phyloP scores from a whole-genome alignment of 306 rosid genomes.

The Psophocarpus tetragonolobus region DNA sequence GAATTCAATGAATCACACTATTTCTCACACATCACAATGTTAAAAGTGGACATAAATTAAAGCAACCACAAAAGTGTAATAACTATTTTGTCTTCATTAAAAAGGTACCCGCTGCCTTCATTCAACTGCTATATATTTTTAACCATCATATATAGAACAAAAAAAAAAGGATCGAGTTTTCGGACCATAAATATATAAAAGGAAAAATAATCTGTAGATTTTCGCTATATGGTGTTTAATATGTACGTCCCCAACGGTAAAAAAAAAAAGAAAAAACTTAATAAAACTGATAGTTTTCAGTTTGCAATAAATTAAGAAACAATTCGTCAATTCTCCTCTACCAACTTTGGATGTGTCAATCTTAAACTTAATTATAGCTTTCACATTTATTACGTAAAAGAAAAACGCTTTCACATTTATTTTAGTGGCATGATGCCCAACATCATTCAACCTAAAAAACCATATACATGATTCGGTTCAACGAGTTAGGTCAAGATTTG shows the following conservation, averaged over 20 bases:
- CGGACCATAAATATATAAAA: neutral
- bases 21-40: neutral
- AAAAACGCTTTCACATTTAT: neutral
- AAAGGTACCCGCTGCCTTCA: neutral
- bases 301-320: neutral
- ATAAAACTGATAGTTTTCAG: neutral
- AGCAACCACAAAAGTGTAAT: neutral
- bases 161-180: neutral
- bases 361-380: neutral
- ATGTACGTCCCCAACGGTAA: neutral
- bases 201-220: neutral
- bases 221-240: neutral
- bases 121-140: neutral
- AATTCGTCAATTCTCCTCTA: neutral
- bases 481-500: conserved; percentile 18
- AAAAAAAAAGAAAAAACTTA: neutral
- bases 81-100: conserved; percentile 23
- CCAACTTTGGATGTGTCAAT: conserved; percentile 12
- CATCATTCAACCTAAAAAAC: neutral
- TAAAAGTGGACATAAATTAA: conserved; percentile 1
- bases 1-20: conserved; percentile 36
- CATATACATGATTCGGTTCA: neutral
- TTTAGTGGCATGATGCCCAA: neutral
- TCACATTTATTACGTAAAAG: too few species aligned
- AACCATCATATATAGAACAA: neutral